Evolutionary conservation across 768 basidiomycete species (phyloP).

Genomic region (Lentinus tigrinus): DNA sequence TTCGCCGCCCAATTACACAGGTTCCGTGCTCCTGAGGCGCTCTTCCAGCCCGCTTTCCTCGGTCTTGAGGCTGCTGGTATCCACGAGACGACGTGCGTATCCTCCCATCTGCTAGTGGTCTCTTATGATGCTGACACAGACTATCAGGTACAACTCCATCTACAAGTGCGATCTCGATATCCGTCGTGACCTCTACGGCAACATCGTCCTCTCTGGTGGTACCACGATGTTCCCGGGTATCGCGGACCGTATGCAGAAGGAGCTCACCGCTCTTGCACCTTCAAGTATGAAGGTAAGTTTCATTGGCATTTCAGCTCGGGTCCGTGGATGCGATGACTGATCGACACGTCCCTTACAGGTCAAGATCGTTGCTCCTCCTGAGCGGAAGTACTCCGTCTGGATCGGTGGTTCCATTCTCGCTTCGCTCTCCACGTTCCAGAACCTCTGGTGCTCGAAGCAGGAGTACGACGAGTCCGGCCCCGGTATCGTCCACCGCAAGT

Average conservation of each 20-base stretch:
- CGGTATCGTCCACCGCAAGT: constrained; percentile 50
- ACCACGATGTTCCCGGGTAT: constrained; percentile 66
- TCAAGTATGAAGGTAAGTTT: constrained; percentile 59
- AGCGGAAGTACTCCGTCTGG: constrained; percentile 72
- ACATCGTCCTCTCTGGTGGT: constrained; percentile 62
- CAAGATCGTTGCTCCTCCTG: constrained; percentile 67
- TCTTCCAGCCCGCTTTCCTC: constrained; percentile 91
- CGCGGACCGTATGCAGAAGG: constrained; percentile 71
- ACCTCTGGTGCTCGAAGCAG: constrained; percentile 62
- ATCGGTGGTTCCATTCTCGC: constrained; percentile 51
- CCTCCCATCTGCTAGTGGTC: background rate
- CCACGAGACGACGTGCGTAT: constrained; percentile 77
- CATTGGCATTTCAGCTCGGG: background rate
- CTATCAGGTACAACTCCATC: constrained; percentile 67
- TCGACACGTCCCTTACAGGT: constrained; percentile 30
- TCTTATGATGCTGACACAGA: background rate
- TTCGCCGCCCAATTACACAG: constrained; percentile 29
- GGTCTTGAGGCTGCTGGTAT: constrained; percentile 73
- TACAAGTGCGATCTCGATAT: constrained; percentile 67
- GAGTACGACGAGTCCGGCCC: constrained; percentile 61
- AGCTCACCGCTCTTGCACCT: constrained; percentile 63
- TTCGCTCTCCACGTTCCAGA: constrained; percentile 66
- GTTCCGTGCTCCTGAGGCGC: constrained; percentile 90
- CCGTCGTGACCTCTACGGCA: constrained; percentile 53
- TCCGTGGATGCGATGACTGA: background rate